A percentile compares a stretch with the other conserved stretches of the same genome.
Evolutionary conservation across 1,284 basidiomycete species (phyloP).

Genomic region (Austroboletus niveus): DNA sequence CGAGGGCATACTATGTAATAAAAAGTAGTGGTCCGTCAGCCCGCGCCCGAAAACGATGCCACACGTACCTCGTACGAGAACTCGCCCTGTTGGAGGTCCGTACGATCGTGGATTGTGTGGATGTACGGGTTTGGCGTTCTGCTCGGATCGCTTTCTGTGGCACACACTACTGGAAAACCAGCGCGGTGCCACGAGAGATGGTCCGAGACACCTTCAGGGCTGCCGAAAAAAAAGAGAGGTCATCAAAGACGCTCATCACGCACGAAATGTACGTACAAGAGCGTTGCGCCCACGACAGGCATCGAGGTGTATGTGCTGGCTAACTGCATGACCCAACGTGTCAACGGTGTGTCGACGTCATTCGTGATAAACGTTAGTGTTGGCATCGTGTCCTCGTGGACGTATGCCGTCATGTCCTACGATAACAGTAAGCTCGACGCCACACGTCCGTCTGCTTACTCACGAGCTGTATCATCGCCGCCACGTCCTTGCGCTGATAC

Average conservation of each 20-base stretch:
- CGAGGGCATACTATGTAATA: constrained; percentile 35
- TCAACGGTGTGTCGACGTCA: constrained; percentile 14
- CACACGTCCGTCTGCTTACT: constrained; percentile 31
- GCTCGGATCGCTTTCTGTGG: constrained; percentile 57
- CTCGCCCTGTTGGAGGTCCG: constrained; percentile 43
- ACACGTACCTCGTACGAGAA: constrained; percentile 78
- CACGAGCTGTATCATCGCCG: constrained; percentile 75
- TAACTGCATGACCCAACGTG: constrained; percentile 11
- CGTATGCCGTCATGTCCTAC: constrained; percentile 95
- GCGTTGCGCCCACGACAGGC: constrained; percentile 4
- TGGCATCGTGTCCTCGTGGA: constrained; percentile 83
- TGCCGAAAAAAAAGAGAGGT: background rate
- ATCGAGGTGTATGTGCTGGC: constrained; percentile 4
- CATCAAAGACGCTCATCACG: background rate
- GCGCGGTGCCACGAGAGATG: constrained; percentile 20
- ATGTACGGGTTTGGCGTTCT: constrained; percentile 74
- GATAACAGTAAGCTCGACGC: background rate
- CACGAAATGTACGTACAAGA: constrained; percentile 9
- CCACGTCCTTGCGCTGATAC: constrained; percentile 59
- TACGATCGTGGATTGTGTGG: constrained; percentile 65
- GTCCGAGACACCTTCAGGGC: constrained; percentile 17
- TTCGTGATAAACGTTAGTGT: constrained; percentile 81
- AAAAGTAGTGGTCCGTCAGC: background rate
- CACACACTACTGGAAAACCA: constrained; percentile 12
- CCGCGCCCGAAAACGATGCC: constrained; percentile 43